These are phyloP conservation scores for Diutina scorzettiae DNA, from an alignment of 1,139 yeast genomes.

Conservation along the genomic window DNA sequence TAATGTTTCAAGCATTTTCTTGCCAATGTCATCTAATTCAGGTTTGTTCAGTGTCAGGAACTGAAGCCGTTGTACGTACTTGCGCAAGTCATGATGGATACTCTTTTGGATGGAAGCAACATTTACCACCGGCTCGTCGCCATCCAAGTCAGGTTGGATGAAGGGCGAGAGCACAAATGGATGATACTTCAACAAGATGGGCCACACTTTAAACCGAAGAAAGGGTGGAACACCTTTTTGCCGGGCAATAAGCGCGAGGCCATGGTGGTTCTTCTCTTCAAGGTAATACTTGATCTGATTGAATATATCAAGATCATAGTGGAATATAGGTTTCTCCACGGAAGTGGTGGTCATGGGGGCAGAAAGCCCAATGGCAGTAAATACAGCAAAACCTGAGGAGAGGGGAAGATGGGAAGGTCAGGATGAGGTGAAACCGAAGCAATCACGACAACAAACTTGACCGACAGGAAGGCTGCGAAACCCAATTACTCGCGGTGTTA, in stretches of 20 bases:
- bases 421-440: no score
- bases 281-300: conserved; percentile 30
- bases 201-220: conserved; percentile 75
- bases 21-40: conserved; percentile 23
- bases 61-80: conserved; percentile 30
- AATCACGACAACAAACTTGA: no score
- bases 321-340: conserved; percentile 13
- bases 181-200: conserved; percentile 65
- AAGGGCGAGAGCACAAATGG: conserved; percentile 76
- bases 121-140: conserved; percentile 8
- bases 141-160: conserved; percentile 40
- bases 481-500: no score
- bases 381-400: no score
- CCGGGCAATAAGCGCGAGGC: conserved; percentile 69
- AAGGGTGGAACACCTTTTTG: conserved; percentile 82
- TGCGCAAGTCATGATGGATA: conserved; percentile 37
- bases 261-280: conserved; percentile 43
- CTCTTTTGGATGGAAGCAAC: conserved; percentile 10
- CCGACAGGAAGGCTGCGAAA: no score
- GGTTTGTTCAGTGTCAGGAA: conserved; percentile 7
- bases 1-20: conserved; percentile 41
- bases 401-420: no score
- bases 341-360: neutral
- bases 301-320: conserved; percentile 29
- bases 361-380: no score